Conservation (phyloP, 129 eudicot genomes). For the Flaveria brownii region DNA sequence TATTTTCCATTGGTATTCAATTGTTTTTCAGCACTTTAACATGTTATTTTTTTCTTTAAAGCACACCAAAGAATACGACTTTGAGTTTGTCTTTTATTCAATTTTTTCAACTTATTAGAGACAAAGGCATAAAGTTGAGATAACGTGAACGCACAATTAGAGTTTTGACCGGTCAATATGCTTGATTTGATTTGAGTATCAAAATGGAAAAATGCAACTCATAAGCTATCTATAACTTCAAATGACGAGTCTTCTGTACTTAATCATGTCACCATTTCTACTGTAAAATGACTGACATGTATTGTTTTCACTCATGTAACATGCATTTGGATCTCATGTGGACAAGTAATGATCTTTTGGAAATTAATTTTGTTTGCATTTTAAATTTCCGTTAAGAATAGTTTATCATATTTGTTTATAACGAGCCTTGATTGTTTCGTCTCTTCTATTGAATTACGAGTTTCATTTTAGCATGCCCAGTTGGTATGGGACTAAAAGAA, state of each 20-base stretch:
- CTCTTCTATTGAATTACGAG: neutral
- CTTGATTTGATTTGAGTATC: constrained; percentile 5
- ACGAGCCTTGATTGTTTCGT: neutral
- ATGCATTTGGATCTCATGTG: constrained; percentile 4
- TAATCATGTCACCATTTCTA: neutral
- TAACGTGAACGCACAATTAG: neutral
- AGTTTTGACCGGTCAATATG: neutral
- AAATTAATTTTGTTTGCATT: constrained; percentile 13
- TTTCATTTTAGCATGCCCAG: neutral
- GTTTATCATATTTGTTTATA: constrained; percentile 6
- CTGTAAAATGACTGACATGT: constrained; percentile 1
- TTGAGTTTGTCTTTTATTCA: neutral
- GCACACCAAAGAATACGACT: constrained; percentile 18
- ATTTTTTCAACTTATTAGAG: constrained; percentile 2
- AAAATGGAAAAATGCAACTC: neutral
- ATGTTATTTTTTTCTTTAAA: constrained; percentile 10
- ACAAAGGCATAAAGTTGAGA: constrained; percentile 7
- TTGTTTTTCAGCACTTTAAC: neutral
- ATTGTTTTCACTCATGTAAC: neutral
- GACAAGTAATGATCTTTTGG: neutral
- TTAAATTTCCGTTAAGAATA: neutral
- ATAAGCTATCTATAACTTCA: neutral
- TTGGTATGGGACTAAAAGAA: constrained; percentile 2
- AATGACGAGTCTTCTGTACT: constrained; percentile 18
- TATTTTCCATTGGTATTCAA: neutral